phyloP scores from a whole-genome alignment of 2,329 filamentous ascomycete species.

The Fusarium buharicum region DNA sequence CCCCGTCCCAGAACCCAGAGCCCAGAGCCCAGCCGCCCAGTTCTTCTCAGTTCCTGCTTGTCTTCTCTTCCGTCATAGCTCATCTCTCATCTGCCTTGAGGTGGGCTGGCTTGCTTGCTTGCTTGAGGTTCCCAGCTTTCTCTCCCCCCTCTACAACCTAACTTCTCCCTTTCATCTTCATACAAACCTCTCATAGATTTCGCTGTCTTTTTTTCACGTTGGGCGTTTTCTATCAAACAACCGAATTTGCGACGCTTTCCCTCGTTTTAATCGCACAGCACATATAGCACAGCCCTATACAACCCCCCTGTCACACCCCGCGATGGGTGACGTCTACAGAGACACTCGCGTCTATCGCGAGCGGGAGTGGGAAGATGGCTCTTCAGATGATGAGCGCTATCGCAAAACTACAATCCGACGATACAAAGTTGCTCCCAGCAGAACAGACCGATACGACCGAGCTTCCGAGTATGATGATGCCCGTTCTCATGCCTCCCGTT shows the following conservation, averaged over 20 bases:
- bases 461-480: constrained; percentile 59
- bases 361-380: constrained; percentile 47
- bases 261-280: constrained; percentile 20
- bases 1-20: constrained; percentile 9
- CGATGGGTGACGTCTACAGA: constrained; percentile 51
- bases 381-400: constrained; percentile 59
- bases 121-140: constrained; percentile 26
- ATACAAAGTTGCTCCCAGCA: constrained; percentile 61
- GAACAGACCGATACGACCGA: constrained; percentile 55
- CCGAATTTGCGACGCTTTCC: constrained; percentile 1
- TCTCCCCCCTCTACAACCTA: constrained; percentile 23
- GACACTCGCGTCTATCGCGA: constrained; percentile 51
- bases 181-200: constrained; percentile 32
- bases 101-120: not conserved
- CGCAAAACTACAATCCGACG: constrained; percentile 61
- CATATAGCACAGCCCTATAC: constrained; percentile 21
- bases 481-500: constrained; percentile 56
- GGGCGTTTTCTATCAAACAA: constrained; percentile 27
- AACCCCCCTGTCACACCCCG: constrained; percentile 39
- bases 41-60: constrained; percentile 24
- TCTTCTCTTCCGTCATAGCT: constrained; percentile 44
- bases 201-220: constrained; percentile 32
- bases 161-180: constrained; percentile 25
- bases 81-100: not conserved
- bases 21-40: constrained; percentile 25